These are phyloP conservation scores for Alternaria burnsii DNA, from an alignment of 2,329 filamentous ascomycete species.

Conservation along the genomic window DNA sequence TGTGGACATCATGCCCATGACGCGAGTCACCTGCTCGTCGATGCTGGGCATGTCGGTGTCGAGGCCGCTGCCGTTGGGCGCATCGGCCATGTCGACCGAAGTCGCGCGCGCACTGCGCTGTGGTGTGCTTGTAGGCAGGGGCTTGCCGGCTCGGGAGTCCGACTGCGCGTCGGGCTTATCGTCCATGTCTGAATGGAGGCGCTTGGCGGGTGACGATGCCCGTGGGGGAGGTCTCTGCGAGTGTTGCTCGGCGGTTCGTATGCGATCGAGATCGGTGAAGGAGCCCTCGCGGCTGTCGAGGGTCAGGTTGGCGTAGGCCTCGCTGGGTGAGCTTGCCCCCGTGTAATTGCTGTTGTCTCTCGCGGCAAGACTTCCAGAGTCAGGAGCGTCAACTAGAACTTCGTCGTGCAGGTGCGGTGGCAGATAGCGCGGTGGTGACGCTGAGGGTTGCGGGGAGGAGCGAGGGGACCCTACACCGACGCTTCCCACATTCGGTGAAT, in stretches of 20 bases:
- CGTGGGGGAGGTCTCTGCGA: constrained; percentile 44
- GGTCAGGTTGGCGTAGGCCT: constrained; percentile 62
- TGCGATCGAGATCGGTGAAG: constrained; percentile 39
- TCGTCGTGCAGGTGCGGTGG: constrained; percentile 66
- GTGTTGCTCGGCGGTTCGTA: constrained; percentile 29
- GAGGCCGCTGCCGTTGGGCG: constrained; percentile 38
- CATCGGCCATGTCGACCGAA: constrained; percentile 57
- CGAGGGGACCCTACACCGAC: constrained; percentile 44
- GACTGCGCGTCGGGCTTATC: constrained; percentile 43
- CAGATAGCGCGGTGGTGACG: constrained; percentile 58
- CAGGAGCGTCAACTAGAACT: constrained; percentile 50
- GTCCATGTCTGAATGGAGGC: constrained; percentile 64
- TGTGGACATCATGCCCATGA: constrained; percentile 67
- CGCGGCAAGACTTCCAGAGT: constrained; percentile 30
- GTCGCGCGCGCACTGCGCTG: constrained; percentile 46
- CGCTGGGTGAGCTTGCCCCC: constrained; percentile 58
- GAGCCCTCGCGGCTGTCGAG: constrained; percentile 55
- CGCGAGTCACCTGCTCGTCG: constrained; percentile 77
- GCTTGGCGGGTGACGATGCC: constrained; percentile 64
- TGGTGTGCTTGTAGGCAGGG: constrained; percentile 18
- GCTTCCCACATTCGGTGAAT: constrained; percentile 46
- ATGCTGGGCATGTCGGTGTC: constrained; percentile 42
- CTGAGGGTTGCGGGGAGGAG: constrained; percentile 50
- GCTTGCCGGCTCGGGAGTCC: constrained; percentile 40
- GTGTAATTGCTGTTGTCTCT: constrained; percentile 49